Base-by-base conservation (phyloP, 1,139 yeast species). In the Yamadazyma songkhlaensis region DNA sequence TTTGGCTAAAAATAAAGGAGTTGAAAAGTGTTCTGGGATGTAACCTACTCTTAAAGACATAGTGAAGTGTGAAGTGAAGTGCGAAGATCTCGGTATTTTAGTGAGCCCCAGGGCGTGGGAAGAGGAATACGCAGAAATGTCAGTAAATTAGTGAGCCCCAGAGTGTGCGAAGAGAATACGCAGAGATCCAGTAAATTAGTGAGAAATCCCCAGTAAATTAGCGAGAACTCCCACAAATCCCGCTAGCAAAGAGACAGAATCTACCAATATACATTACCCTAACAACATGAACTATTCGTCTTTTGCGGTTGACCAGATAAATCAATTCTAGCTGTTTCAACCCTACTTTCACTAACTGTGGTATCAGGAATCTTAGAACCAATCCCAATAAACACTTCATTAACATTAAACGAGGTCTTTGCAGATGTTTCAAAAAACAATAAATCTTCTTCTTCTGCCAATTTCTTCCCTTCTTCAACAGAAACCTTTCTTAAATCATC, bases 381-480 rank as follows among this genome's bases (percentile, higher is more conserved):
- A 53, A 92, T 84, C 20, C 81, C 84, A 36, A 80, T 77, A 62
- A 94, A 94, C 25, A 88, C 79, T 29, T 85, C 88, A 41, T 77
- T 77, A 29, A 94, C 89, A 47, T 87, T 85, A 52, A 78, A 75
- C 10, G 96, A 92, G 1, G 95, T 81, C 64, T 90, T 92, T 7
- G 99, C 99, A 57, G 96, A 85, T 1, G 95, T 94, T 61, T 94
- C 97, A 51, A 82, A 84, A 59, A 87, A 90, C 35, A 90, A 60
- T 36, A 94, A 72, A 1, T 84, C 84, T 45, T 88, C 84, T 53
- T 88, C 96, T 33, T 67, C 71, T 6, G 77, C 77, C 45, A 90
- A 72, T 42, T 75, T 77, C 60, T 83, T 73, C 30, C 96, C 98
- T 58, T 92, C 97, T 51, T 85, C 90, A 33, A 75, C 70, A 22